A percentile compares a stretch with the other conserved stretches of the same genome.
Evolutionary conservation across 495 filamentous ascomycete genomes (phyloP).

Genomic region (Chaetomium tenue): DNA sequence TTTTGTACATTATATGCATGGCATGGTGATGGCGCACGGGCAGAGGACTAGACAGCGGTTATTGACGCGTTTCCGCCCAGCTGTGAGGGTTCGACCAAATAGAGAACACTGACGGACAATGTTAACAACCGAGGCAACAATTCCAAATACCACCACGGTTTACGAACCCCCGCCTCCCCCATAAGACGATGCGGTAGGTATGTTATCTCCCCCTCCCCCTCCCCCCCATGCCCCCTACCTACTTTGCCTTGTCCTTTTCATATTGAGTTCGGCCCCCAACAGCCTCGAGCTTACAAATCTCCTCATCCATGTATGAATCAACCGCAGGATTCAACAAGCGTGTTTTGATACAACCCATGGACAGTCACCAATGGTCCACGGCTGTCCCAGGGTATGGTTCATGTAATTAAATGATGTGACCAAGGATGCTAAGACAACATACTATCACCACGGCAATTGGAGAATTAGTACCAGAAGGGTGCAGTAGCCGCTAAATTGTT

Average conservation of each 20-base stretch:
- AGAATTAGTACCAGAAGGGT: not conserved
- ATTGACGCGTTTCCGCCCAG: not conserved
- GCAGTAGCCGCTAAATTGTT: not conserved
- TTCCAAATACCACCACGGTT: not conserved
- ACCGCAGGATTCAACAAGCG: slow-evolving; percentile 1
- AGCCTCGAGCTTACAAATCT: not conserved
- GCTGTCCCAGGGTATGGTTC: not conserved
- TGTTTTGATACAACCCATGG: no score
- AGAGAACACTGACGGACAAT: not conserved
- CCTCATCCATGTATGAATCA: not conserved
- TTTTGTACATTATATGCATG: slow-evolving; percentile 23
- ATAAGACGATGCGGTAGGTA: no score
- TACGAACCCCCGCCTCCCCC: not conserved
- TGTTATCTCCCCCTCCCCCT: not conserved
- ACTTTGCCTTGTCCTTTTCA: not conserved
- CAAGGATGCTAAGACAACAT: not conserved
- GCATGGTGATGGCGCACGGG: slow-evolving; percentile 24
- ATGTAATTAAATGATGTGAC: not conserved
- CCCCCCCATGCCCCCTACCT: not conserved
- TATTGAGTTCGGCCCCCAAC: not conserved
- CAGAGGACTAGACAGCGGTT: slow-evolving; percentile 20
- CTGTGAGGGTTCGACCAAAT: not conserved
- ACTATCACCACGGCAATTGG: not conserved
- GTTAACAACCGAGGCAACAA: not conserved
- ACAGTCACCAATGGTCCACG: not conserved